These are phyloP conservation scores for Aspergillus phoenicis DNA, from an alignment of 2,329 filamentous ascomycete genomes.

Conservation along the genomic window DNA sequence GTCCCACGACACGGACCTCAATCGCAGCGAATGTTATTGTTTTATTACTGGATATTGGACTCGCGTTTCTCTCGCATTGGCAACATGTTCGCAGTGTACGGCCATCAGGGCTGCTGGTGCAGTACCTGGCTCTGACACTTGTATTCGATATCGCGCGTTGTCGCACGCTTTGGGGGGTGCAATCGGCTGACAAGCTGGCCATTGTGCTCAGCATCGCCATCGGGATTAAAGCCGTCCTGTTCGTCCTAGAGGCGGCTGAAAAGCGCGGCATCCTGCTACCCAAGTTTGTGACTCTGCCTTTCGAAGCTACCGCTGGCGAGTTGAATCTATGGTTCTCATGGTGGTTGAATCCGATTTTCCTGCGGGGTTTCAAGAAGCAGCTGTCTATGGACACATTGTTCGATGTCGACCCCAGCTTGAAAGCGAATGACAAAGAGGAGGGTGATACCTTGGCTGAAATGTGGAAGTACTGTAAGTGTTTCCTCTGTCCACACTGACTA, in stretches of 20 bases:
- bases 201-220: background rate
- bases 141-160: background rate
- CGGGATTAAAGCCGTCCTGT: background rate
- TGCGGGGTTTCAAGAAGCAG: background rate
- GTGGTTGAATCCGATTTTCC: background rate
- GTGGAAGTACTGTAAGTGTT: background rate
- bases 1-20: background rate
- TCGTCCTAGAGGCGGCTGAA: background rate
- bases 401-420: background rate
- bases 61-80: background rate
- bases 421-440: background rate
- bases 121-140: background rate
- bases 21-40: background rate
- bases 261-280: background rate
- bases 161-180: background rate
- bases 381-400: background rate
- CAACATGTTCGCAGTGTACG: background rate
- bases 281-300: background rate
- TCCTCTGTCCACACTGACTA: background rate
- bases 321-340: background rate
- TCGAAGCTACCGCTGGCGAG: background rate
- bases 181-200: background rate
- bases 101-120: background rate
- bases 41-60: background rate
- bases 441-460: background rate